These are phyloP conservation scores for Coemansia sp. DNA, from an alignment of 192 early-diverging fungal genomes.

Conservation along the genomic window DNA sequence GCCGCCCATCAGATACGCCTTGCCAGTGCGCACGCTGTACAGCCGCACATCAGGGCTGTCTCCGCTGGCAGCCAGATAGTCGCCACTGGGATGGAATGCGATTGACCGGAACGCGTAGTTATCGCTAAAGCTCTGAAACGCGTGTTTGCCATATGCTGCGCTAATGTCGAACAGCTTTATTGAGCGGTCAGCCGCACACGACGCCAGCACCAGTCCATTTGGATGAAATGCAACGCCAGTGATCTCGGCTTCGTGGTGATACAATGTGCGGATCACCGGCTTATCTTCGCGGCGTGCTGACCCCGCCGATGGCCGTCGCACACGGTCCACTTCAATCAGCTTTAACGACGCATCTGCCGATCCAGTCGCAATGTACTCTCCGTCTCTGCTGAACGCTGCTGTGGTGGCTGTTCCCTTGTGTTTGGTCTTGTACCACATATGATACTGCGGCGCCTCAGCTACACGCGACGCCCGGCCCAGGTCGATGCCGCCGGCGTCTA, in stretches of 20 bases:
- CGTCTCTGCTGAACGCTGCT: slow-evolving; percentile 65
- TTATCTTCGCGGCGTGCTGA: slow-evolving; percentile 70
- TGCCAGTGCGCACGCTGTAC: slow-evolving; percentile 82
- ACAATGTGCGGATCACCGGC: slow-evolving; percentile 86
- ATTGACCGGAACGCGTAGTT: slow-evolving; percentile 76
- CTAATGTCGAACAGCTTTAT: slow-evolving; percentile 91
- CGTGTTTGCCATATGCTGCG: slow-evolving; percentile 74
- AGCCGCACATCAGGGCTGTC: slow-evolving; percentile 79
- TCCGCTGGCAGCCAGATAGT: slow-evolving; percentile 77
- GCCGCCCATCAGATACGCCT: slow-evolving; percentile 68
- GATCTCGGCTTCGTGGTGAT: slow-evolving; percentile 79
- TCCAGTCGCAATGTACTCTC: slow-evolving; percentile 84
- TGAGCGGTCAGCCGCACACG: slow-evolving; percentile 78
- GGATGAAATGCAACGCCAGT: slow-evolving; percentile 91
- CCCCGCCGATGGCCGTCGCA: slow-evolving; percentile 59
- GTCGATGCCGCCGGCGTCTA: slow-evolving; percentile 15
- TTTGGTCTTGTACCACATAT: slow-evolving; percentile 69
- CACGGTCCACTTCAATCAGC: slow-evolving; percentile 83
- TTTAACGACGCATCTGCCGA: slow-evolving; percentile 87
- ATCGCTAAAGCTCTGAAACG: slow-evolving; percentile 85
- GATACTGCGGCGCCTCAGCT: slow-evolving; percentile 55
- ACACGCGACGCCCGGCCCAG: slow-evolving; percentile 10
- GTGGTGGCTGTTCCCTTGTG: slow-evolving; percentile 74
- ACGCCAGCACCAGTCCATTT: slow-evolving; percentile 85
- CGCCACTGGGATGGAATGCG: slow-evolving; percentile 91